phyloP scores from a whole-genome alignment of 2,329 filamentous ascomycete species.

The Colletotrichum spaethianum region DNA sequence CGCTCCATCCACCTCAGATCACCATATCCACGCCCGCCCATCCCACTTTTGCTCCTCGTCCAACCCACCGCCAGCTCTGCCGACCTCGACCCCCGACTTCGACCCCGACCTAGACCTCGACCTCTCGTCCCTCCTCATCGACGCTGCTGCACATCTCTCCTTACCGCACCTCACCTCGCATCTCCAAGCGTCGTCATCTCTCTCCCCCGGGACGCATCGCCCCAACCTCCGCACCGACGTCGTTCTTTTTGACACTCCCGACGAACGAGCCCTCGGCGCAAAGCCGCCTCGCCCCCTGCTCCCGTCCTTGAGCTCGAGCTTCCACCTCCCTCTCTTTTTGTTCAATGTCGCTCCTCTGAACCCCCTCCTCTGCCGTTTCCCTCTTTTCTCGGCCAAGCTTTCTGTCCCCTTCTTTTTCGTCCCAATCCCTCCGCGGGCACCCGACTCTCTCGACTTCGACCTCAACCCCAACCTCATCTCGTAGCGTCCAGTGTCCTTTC shows the following conservation, averaged over 20 bases:
- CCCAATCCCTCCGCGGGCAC: not conserved
- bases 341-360: slow-evolving; percentile 4
- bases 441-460: not conserved
- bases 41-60: slow-evolving; percentile 4
- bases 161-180: too few species aligned
- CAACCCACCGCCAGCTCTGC: not conserved
- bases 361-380: not conserved
- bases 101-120: not conserved
- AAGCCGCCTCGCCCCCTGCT: not conserved
- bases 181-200: not conserved
- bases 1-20: slow-evolving; percentile 1
- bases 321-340: not conserved
- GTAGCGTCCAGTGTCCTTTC: not conserved
- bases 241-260: not conserved
- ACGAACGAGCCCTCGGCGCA: slow-evolving; percentile 8
- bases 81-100: not conserved
- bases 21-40: slow-evolving; percentile 12
- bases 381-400: not conserved
- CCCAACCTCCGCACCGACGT: not conserved
- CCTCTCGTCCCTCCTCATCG: not conserved
- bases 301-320: not conserved
- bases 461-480: too few species aligned
- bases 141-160: not conserved
- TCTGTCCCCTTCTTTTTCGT: not conserved
- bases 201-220: not conserved